These are phyloP conservation scores for Ciborinia camelliae DNA, from an alignment of 2,329 filamentous ascomycete genomes.

Conservation along the genomic window DNA sequence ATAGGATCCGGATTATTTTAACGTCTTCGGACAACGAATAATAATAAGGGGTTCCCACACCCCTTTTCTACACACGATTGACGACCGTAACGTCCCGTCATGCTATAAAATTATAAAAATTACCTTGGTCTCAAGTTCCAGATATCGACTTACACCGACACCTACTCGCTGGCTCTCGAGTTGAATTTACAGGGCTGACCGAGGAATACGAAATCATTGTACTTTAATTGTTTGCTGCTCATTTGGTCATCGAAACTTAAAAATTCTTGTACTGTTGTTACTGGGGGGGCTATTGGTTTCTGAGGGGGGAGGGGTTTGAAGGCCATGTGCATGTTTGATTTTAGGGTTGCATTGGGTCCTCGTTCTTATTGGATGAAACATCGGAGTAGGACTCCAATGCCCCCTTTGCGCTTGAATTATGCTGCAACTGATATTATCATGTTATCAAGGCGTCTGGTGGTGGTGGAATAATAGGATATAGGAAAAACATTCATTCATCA, in stretches of 20 bases:
- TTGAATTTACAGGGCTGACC: conserved; percentile 9
- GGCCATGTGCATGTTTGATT: conserved; percentile 17
- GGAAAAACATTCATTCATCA: conserved; percentile 14
- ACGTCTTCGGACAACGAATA: conserved; percentile 18
- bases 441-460: conserved; percentile 17
- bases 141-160: conserved; percentile 5
- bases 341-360: conserved; percentile 10
- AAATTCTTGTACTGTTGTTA: conserved; percentile 18
- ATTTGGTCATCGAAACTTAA: conserved; percentile 3
- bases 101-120: conserved; percentile 19
- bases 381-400: conserved; percentile 9
- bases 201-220: conserved; percentile 16
- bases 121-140: conserved; percentile 8
- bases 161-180: conserved; percentile 16
- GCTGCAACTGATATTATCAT: conserved; percentile 19
- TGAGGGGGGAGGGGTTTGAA: not conserved
- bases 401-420: conserved; percentile 14
- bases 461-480: conserved; percentile 18
- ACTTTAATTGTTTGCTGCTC: conserved; percentile 19
- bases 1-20: conserved; percentile 17
- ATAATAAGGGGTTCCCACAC: conserved; percentile 13
- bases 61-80: conserved; percentile 16
- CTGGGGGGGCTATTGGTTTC: not conserved
- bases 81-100: conserved; percentile 19
- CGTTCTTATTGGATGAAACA: conserved; percentile 6